Evolutionary conservation across 805 yeast species (phyloP), one percentile per base, ranked within the genome.

Genomic region (Kluyveromyces wickerhamii): DNA sequence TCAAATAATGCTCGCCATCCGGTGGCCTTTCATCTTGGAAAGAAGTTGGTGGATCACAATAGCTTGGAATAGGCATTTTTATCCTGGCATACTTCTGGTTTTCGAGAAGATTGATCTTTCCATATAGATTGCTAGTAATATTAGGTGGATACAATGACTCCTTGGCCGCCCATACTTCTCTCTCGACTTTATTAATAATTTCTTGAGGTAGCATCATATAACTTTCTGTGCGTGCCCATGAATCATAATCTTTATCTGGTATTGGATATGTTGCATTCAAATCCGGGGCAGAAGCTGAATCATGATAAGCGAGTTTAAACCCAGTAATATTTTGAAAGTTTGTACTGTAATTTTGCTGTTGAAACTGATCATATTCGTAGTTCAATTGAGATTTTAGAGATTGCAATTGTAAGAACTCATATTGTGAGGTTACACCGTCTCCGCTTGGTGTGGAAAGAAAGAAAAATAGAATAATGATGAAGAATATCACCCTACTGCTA

Each of bases 271-370:
- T 66, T 15, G 60, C 58, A 40, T 69, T 66, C 1, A 57, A 62
- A 18, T 64, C 63, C 32, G 66, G 57, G 9, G 71, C 70, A 4
- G 61, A 52, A 2, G 68, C 14, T 11, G 65, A 67, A 54, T 80
- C 94, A 7, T 66, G 62, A 45, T 82, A 84, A 20, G 85, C 73
- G 21, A 79, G 56, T 46, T 66, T 68, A 38, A 79, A 72, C 3
- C 95, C 95, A 0, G 92, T 80, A 11, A 84, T 54, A 46, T 82
- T 79, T 1, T 82, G 81, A 51, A 77, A 78, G 5, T 83, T 85
- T 4, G 57, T 40, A 13, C 51, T 36, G 52, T 69, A 78, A 1
- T 69, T 64, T 27, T 71, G 52, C 24, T 65, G 59, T 10, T 42
- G 44, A 21, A 79, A 54, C 1, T 54, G 49, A 2, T 53, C 42